Conservation (phyloP, 2,329 filamentous ascomycete species). For the Stachybotrys chartarum region DNA sequence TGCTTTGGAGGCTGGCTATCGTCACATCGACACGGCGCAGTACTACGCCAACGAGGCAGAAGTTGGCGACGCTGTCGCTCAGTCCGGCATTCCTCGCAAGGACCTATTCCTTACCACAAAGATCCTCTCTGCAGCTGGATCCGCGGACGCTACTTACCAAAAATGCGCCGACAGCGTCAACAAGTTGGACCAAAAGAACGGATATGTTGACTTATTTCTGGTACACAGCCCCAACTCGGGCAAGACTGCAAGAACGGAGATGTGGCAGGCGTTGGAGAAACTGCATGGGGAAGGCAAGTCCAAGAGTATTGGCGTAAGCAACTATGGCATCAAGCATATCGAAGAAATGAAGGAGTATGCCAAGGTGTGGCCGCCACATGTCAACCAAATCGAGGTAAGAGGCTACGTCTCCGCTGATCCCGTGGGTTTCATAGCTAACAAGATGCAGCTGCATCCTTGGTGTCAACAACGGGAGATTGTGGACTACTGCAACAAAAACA, state of each 20-base stretch:
- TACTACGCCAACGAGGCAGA: conserved; percentile 31
- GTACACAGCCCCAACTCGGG: conserved; percentile 58
- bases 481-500: conserved; percentile 63
- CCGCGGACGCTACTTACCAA: conserved; percentile 52
- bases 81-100: conserved; percentile 34
- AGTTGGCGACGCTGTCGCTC: conserved; percentile 39
- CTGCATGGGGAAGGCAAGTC: conserved; percentile 52
- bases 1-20: conserved; percentile 46
- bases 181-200: conserved; percentile 46
- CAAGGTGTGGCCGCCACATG: conserved; percentile 57
- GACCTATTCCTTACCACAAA: conserved; percentile 53
- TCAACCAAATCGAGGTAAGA: conserved; percentile 63
- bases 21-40: conserved; percentile 45
- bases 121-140: conserved; percentile 26
- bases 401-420: not conserved
- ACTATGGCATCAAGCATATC: conserved; percentile 60
- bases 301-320: conserved; percentile 63
- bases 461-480: conserved; percentile 38
- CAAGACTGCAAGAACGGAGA: conserved; percentile 44
- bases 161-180: conserved; percentile 53
- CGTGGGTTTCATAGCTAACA: too few relatives aligned
- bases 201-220: conserved; percentile 63
- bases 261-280: conserved; percentile 61
- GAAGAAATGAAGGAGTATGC: conserved; percentile 58
- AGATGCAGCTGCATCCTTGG: conserved; percentile 58